Evolutionary conservation across 768 basidiomycete species (phyloP), one percentile per base, ranked within the genome.

Genomic region (Strobilomyces dryophilus): DNA sequence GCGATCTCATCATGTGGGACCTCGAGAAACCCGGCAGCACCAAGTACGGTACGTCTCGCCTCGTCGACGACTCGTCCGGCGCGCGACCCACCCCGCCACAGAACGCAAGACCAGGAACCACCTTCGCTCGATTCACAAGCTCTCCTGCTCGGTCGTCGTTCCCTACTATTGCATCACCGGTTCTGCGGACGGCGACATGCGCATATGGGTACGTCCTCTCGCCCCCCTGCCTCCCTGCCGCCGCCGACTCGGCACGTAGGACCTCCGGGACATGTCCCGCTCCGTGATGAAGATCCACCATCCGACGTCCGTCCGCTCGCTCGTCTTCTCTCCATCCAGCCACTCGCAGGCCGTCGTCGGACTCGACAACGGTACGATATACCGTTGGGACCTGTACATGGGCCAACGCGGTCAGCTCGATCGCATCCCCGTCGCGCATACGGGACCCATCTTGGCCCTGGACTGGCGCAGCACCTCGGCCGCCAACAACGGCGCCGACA

Each of bases 1-100:
- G 89, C 1, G 89, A 91, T 49, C 77, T 92, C 35, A 86, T 90
- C 29, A 80, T 90, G 76, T 92, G 89, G 89, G 88, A 91, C 64
- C 58, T 90, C 27, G 80, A 84, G 59, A 87, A 83, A 65, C 68
- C 76, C 20, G 84, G 86, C 4, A 63, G 73, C 3, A 79, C 80
- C 39, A 91, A 90, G 71, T 87, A 81, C 60, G 88, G 89, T 91
- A 61, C 46, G 78, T 66, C 59, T 45, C 24, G 29, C 29, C 29
- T 29, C 29, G 29, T 27, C 45, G 36, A 15, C 42, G 35, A 12
- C 15, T 11, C 18, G 49, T 54, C 52, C 10, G 40, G 46, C 58
- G 47, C 53, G 39, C 37, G 45, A 49, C 59, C 61, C 20, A 64
- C 32, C n/a, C 18, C 2, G 21, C 29, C n/a, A 7, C 51, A 89